Evolutionary conservation across 2,329 filamentous ascomycete genomes (phyloP), one percentile per base, ranked within the genome.

Genomic region (Penicillium sp.): DNA sequence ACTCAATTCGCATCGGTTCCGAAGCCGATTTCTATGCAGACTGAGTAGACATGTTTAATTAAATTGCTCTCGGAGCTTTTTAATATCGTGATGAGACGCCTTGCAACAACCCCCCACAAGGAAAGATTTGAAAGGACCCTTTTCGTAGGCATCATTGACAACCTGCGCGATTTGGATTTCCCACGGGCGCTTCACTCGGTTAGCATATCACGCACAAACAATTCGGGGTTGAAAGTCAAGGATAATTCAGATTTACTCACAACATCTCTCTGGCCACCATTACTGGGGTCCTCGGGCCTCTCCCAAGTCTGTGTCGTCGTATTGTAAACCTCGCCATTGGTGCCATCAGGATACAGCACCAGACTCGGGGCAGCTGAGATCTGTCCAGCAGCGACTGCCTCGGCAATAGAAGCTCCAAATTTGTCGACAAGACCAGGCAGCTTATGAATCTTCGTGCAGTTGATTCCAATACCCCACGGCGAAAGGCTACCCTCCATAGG

Each of bases 281-380:
- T 56, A 57, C 63, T 64, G 57, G 35, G 24, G 13, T 42, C 55
- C 13, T 55, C 56, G 3, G 55, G 58, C 56, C 66, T 72, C 60
- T 70, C 82, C 87, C 87, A 90, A 52, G 73, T 75, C 65, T 88
- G 83, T 7, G 84, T 86, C 0, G 71, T 74, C 1, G 86, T 87
- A 68, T 90, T 84, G 72, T 90, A 90, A 0, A 87, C 80, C 71
- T 89, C 84, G 0, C 85, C 86, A 47, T 85, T 86, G 1, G 87
- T 89, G 0, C 87, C 87, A 68, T 90, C 87, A 0, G 87, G 87
- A 68, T 89, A 90, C 19, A 90, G 64, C 4, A 90, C 82, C 52
- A 90, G 70, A 21, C 76, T 78, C 1, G 86, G 86, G 14, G 52
- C 48, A 49, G 51, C 51, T 24, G 54, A 56, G 3, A 56, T 22